Conservation (phyloP, 805 yeast genomes). For the Isabelozyma gotoi region DNA sequence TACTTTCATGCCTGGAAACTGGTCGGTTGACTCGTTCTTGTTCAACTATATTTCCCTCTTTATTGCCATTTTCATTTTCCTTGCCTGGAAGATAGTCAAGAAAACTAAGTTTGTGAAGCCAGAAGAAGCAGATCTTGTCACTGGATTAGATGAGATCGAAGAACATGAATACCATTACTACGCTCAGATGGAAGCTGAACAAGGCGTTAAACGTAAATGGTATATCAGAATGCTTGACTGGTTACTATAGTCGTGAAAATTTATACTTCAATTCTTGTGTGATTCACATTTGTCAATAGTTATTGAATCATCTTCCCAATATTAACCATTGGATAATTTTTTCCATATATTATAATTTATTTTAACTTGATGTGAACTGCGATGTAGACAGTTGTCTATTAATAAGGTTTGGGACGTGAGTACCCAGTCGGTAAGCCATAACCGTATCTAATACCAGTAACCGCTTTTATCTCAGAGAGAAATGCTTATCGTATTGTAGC, state of each 20-base stretch:
- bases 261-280: no score
- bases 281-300: no score
- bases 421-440: no score
- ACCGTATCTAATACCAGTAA: no score
- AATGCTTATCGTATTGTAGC: no score
- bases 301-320: no score
- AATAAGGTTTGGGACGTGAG: no score
- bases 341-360: no score
- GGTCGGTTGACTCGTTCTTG: slow-evolving; percentile 30
- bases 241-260: not conserved
- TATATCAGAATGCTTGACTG: not conserved
- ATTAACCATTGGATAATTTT: no score
- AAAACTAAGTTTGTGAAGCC: slow-evolving; percentile 28
- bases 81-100: slow-evolving; percentile 27
- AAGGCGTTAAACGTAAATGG: not conserved
- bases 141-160: slow-evolving; percentile 30
- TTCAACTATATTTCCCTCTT: slow-evolving; percentile 35
- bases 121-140: slow-evolving; percentile 24
- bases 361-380: no score
- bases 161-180: slow-evolving; percentile 23
- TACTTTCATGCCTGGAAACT: slow-evolving; percentile 30
- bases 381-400: no score
- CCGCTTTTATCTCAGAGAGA: no score
- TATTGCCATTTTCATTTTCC: slow-evolving; percentile 22
- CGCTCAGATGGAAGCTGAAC: not conserved